Evolutionary conservation across 768 basidiomycete species (phyloP), one percentile per base, ranked within the genome.

Genomic region (Mrakia gelida): DNA sequence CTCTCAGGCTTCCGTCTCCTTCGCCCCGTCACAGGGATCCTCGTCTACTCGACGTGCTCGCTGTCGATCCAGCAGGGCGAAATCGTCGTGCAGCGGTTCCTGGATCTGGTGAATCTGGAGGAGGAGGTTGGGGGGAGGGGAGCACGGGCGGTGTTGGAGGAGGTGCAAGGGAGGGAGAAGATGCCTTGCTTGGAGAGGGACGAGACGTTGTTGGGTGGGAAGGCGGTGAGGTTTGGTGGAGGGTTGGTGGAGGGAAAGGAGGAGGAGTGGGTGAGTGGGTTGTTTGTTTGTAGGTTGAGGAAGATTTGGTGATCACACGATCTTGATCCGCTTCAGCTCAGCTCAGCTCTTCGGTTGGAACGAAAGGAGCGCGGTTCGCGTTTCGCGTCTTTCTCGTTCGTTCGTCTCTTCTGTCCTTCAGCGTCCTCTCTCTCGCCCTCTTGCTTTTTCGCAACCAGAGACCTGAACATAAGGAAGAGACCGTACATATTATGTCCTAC

Each of bases 41-140:
- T 98, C 80, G 95, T 98, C n/a, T 99, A 98, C 84, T 98, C 96
- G 11, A 99, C 97, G 0, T 98, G 97, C 82, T 98, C 95, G 0
- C 86, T 98, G 79, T 97, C 98, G 83, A 95, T 96, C 0, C 88
- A 94, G 15, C 97, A 99, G 84, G 98, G 98, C 82, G 97, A 99
- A 84, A 94, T 95, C 10, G 95, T 98, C 78, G 87, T 98, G 49
- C 91, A 78, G 56, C 41, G 65, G 34, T 78, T 78, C 32, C 61
- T 78, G 2, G 73, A 68, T 8, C 26, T 73, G n/a, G 63, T 78
- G 5, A 43, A 52, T 3, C 6, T 5, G n/a, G 9, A 1, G 41
- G 23, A 45, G 11, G 13, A 15, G 28, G 34, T 61, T 8, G 38
- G 38, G 45, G 30, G 21, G 26, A 61, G 62, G 13, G 61, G 71